phyloP scores from a whole-genome alignment of 2,329 filamentous ascomycete species.

The Bipolaris oryzae region DNA sequence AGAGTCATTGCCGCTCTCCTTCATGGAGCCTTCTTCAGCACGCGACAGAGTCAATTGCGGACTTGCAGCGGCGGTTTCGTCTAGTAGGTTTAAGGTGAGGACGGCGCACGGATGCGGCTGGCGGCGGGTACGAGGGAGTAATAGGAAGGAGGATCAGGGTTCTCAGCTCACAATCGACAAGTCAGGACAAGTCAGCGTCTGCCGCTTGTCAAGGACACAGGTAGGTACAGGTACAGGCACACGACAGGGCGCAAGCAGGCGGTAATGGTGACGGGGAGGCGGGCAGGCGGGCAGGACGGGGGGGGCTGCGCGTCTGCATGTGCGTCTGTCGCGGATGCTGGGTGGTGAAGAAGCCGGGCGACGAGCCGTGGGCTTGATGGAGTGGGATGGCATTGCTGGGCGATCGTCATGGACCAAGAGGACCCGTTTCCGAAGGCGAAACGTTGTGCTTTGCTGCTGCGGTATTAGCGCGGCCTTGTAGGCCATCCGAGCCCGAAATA shows the following conservation, averaged over 20 bases:
- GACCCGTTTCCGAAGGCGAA: conserved; percentile 12
- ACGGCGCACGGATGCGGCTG: conserved; percentile 20
- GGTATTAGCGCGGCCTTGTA: not conserved
- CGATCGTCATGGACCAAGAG: conserved; percentile 5
- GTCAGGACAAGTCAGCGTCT: not conserved
- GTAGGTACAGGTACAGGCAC: not conserved
- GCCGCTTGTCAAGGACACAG: not conserved
- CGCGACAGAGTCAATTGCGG: conserved; percentile 13
- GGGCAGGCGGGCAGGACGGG: not conserved
- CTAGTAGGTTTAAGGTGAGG: conserved; percentile 14
- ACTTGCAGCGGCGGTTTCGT: conserved; percentile 15
- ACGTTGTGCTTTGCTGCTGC: conserved; percentile 2
- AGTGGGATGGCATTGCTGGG: not conserved
- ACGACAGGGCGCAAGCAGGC: not conserved
- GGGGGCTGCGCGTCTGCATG: not conserved
- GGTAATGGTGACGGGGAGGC: not conserved
- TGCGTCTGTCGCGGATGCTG: not conserved
- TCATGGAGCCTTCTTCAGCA: conserved; percentile 13
- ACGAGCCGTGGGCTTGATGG: not conserved
- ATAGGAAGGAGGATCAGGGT: not conserved
- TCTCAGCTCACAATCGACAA: not conserved
- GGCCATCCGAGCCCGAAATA: conserved; percentile 2
- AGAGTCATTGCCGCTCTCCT: conserved; percentile 34
- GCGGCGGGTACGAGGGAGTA: conserved; percentile 7
- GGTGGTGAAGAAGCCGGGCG: not conserved